A percentile compares a stretch with the other conserved stretches of the same genome.
Conservation (phyloP, 2,329 filamentous ascomycete genomes). For the Monosporascus sp. region DNA sequence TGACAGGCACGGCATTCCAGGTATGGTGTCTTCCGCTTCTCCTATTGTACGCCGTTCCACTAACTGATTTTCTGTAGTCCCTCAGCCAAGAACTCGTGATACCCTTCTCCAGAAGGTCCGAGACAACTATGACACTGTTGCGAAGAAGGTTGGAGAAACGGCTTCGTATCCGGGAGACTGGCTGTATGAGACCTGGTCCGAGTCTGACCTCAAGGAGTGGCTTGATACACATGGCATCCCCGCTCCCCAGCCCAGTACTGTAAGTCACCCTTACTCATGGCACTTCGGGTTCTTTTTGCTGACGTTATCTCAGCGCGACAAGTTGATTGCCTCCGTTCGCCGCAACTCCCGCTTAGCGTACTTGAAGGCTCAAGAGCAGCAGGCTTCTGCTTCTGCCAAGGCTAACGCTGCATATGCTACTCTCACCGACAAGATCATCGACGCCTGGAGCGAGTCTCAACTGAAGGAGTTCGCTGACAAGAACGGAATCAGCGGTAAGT, state of each 20-base stretch:
- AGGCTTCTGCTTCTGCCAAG: constrained; percentile 56
- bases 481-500: constrained; percentile 62
- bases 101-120: constrained; percentile 72
- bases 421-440: constrained; percentile 77
- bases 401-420: constrained; percentile 66
- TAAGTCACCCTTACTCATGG: constrained; percentile 18
- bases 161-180: constrained; percentile 88
- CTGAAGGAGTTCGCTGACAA: constrained; percentile 92
- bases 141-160: constrained; percentile 71
- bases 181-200: constrained; percentile 86
- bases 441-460: constrained; percentile 82
- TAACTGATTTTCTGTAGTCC: constrained; percentile 41
- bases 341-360: constrained; percentile 82
- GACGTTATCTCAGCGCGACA: constrained; percentile 57
- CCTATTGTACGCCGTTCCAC: neutral
- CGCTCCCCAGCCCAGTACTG: constrained; percentile 71
- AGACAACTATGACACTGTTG: constrained; percentile 72
- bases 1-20: constrained; percentile 78
- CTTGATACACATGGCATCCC: constrained; percentile 84
- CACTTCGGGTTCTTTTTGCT: constrained; percentile 2
- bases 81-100: constrained; percentile 83
- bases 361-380: constrained; percentile 58
- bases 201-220: constrained; percentile 91
- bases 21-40: constrained; percentile 28
- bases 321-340: constrained; percentile 81